A percentile compares a stretch with the other conserved stretches of the same genome.
Conservation (phyloP, 1,284 basidiomycete genomes). For the Rhodotorula sp. region DNA sequence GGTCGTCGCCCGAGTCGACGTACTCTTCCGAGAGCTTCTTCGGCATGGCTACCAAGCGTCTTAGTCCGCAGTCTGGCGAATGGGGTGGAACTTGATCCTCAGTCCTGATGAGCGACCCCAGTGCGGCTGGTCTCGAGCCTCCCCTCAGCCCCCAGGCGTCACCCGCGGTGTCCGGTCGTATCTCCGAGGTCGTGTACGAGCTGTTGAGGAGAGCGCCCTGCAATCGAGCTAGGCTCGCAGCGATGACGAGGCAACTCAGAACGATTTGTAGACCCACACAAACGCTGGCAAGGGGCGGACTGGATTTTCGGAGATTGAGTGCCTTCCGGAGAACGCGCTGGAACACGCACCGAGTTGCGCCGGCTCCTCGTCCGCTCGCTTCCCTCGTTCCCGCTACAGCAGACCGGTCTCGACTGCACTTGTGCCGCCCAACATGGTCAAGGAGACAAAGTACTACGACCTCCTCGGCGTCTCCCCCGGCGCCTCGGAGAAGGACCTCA, state of each 20-base stretch:
- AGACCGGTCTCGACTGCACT: not conserved
- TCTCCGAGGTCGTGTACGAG: no score
- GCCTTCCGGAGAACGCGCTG: not conserved
- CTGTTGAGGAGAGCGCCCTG: no score
- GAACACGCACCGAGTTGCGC: not conserved
- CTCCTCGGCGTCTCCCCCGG: conserved; percentile 74
- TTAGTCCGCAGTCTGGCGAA: not conserved
- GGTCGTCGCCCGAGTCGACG: conserved; percentile 29
- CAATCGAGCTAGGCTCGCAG: no score
- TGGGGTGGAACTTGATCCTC: no score
- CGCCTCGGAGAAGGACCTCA: conserved; percentile 75
- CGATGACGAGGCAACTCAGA: not conserved
- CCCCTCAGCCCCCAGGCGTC: not conserved
- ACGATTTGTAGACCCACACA: not conserved
- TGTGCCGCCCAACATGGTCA: conserved; percentile 14
- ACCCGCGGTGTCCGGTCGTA: no score
- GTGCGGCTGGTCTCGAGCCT: not conserved
- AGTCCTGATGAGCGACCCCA: no score
- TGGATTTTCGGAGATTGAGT: not conserved
- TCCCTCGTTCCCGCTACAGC: no score
- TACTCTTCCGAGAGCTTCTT: conserved; percentile 6
- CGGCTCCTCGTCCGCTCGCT: not conserved
- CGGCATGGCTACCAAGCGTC: not conserved
- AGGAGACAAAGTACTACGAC: conserved; percentile 54
- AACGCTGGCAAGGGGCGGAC: not conserved